Conservation (phyloP, 1,284 basidiomycete genomes). For the Agaricales sp. region DNA sequence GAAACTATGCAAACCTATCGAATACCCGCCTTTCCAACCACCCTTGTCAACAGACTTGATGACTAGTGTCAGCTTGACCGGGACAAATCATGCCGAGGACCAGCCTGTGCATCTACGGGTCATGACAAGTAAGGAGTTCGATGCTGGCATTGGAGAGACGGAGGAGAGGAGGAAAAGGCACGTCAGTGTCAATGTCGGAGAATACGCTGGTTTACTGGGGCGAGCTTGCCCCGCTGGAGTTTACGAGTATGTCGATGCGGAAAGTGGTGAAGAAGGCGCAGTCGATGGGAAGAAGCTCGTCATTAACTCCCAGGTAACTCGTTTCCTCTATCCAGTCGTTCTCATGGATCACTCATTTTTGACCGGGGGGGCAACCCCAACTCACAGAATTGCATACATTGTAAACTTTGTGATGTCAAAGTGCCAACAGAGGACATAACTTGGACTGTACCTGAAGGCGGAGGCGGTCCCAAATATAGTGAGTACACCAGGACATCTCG, state of each 20-base stretch:
- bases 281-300: conserved; percentile 84
- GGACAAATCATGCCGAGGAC: conserved; percentile 95
- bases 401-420: conserved; percentile 92
- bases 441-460: conserved; percentile 91
- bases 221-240: conserved; percentile 93
- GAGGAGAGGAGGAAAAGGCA: conserved; percentile 49
- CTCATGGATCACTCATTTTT: too few species aligned
- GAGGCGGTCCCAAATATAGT: conserved; percentile 92
- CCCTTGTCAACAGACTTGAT: conserved; percentile 92
- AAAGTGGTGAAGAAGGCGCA: conserved; percentile 43
- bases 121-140: conserved; percentile 27
- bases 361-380: too few species aligned
- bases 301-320: conserved; percentile 87
- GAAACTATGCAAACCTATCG: conserved; percentile 44
- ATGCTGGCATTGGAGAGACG: conserved; percentile 40
- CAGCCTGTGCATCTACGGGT: conserved; percentile 87
- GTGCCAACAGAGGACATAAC: conserved; percentile 89
- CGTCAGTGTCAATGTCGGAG: conserved; percentile 66
- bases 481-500: too few species aligned
- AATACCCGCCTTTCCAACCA: conserved; percentile 86
- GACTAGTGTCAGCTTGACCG: conserved; percentile 85
- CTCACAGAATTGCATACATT: conserved; percentile 85
- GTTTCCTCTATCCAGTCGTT: not conserved
- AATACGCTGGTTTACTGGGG: conserved; percentile 83
- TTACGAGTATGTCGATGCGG: conserved; percentile 90